These are phyloP conservation scores for Paramyrothecium sp. DNA, from an alignment of 2,329 filamentous ascomycete species.

Conservation along the genomic window DNA sequence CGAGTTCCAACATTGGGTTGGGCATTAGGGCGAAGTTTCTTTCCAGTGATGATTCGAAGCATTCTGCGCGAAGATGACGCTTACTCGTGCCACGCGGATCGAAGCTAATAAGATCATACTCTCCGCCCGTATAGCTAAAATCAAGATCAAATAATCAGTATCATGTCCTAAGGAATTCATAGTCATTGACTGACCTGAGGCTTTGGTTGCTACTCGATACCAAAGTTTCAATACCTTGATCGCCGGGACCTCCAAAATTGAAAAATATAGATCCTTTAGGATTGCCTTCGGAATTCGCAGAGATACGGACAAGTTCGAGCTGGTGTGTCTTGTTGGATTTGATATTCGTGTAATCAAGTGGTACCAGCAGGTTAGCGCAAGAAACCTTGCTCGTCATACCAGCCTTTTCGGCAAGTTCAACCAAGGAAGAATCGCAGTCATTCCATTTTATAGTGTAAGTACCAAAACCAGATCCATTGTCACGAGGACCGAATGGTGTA, in stretches of 20 bases:
- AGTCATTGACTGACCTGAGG: not conserved
- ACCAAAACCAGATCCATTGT: not conserved
- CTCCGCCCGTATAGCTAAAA: not conserved
- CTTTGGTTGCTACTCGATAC: no score
- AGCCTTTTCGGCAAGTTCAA: not conserved
- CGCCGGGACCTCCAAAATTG: not conserved
- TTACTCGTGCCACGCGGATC: not conserved
- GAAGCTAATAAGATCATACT: not conserved
- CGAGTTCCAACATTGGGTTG: not conserved
- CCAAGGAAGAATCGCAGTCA: not conserved
- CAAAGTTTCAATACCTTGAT: not conserved
- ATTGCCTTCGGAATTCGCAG: not conserved
- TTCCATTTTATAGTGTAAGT: not conserved
- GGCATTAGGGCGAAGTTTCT: not conserved
- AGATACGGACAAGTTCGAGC: not conserved
- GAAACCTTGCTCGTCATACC: not conserved
- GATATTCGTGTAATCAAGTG: not conserved
- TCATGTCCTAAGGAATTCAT: not conserved
- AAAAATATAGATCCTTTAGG: not conserved
- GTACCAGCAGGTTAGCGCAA: not conserved
- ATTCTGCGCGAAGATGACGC: not conserved
- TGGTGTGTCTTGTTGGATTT: not conserved
- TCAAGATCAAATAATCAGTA: not conserved
- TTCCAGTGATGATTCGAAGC: not conserved
- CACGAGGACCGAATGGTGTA: not conserved